phyloP scores from a whole-genome alignment of 2,329 filamentous ascomycete genomes.

The Hymenoscyphus repandus region DNA sequence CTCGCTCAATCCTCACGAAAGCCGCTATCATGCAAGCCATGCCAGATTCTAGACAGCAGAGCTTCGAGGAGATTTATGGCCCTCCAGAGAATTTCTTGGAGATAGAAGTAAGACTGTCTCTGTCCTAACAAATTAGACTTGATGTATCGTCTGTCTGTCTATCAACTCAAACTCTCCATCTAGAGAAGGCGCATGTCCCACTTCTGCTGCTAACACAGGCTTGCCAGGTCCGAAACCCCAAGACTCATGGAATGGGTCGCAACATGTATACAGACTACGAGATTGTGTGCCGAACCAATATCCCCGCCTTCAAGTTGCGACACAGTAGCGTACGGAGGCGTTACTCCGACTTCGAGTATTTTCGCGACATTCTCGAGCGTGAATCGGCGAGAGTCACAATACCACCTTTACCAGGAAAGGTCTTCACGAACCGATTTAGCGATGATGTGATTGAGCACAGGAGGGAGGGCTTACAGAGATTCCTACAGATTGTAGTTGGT shows the following conservation, averaged over 20 bases:
- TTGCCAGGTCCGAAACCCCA: conserved; percentile 78
- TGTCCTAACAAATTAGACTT: no score
- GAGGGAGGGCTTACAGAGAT: conserved; percentile 85
- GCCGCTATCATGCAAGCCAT: conserved; percentile 51
- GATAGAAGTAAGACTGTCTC: conserved; percentile 67
- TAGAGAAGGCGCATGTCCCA: no score
- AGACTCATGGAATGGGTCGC: conserved; percentile 89
- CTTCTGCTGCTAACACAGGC: conserved; percentile 13
- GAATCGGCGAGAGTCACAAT: conserved; percentile 93
- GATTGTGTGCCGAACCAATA: conserved; percentile 96
- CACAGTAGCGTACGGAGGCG: conserved; percentile 82
- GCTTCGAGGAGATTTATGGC: conserved; percentile 98
- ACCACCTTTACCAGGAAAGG: conserved; percentile 90
- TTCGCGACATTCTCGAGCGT: conserved; percentile 94
- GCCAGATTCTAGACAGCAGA: conserved; percentile 77
- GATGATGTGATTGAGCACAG: conserved; percentile 97
- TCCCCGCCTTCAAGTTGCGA: conserved; percentile 96
- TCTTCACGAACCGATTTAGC: conserved; percentile 96
- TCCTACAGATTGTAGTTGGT: conserved; percentile 94
- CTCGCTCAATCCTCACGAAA: neutral
- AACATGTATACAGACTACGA: conserved; percentile 99
- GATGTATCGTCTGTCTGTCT: neutral
- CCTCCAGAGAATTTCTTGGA: conserved; percentile 98
- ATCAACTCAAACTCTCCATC: no score
- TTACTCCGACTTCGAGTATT: conserved; percentile 98